Evolutionary conservation across 192 early-diverging fungal species (phyloP).

Genomic region (Mortierella hygrophila): DNA sequence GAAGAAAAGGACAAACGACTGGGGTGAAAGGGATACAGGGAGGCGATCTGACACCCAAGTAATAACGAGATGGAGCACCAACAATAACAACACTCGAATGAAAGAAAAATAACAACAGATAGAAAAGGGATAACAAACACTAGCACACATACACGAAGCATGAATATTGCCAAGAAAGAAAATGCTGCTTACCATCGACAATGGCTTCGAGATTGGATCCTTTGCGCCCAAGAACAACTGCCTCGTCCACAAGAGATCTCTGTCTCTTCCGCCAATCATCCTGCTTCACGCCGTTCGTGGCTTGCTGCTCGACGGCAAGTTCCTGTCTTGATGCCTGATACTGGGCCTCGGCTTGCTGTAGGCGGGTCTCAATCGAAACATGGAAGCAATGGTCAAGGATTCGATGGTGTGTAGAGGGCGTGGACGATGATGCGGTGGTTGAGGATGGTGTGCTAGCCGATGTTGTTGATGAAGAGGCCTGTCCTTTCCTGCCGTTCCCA

Average conservation of each 20-base stretch:
- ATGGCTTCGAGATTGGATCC: conserved; percentile 53
- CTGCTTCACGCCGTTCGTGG: conserved; percentile 3
- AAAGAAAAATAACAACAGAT: neutral
- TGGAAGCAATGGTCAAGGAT: conserved; percentile 65
- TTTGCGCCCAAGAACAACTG: conserved; percentile 42
- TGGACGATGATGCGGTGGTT: conserved; percentile 9
- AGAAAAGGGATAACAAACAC: neutral
- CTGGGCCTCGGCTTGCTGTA: conserved; percentile 64
- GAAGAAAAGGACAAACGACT: neutral
- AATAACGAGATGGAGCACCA: neutral
- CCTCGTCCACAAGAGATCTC: conserved; percentile 41
- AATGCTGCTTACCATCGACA: conserved; percentile 37
- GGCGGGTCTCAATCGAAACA: conserved; percentile 65
- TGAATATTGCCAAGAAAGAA: neutral
- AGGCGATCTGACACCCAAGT: neutral
- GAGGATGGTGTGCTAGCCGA: neutral
- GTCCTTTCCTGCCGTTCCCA: neutral
- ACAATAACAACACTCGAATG: neutral
- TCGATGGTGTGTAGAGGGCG: conserved; percentile 61
- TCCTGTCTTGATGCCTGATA: conserved; percentile 57
- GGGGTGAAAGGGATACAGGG: neutral
- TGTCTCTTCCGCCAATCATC: conserved; percentile 40
- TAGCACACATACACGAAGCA: neutral
- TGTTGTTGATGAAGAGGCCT: neutral
- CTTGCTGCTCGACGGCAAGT: conserved; percentile 37